Evolutionary conservation across 2,329 filamentous ascomycete species (phyloP).

Genomic region (Paraphoma chrysanthemicola): DNA sequence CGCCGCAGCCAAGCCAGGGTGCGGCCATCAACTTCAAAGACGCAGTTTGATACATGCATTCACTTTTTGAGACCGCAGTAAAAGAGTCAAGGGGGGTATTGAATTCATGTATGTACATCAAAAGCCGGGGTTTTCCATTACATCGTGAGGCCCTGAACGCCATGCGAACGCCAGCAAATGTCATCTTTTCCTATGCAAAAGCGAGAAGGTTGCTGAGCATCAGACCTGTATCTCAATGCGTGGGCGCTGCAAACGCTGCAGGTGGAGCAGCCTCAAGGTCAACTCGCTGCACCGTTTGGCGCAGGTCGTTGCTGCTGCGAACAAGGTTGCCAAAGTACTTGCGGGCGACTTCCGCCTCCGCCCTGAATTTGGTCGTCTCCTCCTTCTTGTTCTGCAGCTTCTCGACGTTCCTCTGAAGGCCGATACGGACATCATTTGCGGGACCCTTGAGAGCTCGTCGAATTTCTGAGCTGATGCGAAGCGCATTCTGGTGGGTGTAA

Average conservation of each 20-base stretch:
- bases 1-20: constrained; percentile 8
- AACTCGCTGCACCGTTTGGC: constrained; percentile 57
- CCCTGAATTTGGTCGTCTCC: constrained; percentile 80
- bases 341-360: constrained; percentile 82
- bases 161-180: constrained; percentile 22
- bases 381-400: constrained; percentile 79
- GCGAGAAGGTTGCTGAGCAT: constrained; percentile 1
- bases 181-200: constrained; percentile 14
- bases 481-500: constrained; percentile 89
- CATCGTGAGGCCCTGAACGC: constrained; percentile 21
- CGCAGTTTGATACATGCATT: too few species aligned
- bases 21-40: constrained; percentile 2
- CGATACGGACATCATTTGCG: constrained; percentile 82
- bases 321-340: constrained; percentile 93
- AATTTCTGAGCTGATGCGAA: constrained; percentile 83
- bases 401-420: constrained; percentile 84
- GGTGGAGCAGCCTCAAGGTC: constrained; percentile 61
- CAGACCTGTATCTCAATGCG: constrained; percentile 17
- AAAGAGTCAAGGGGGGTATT: constrained; percentile 43
- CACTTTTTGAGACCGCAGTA: too few species aligned
- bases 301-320: constrained; percentile 62
- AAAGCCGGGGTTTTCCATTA: constrained; percentile 17
- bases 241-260: constrained; percentile 41
- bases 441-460: constrained; percentile 88
- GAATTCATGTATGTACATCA: constrained; percentile 38